Conservation (phyloP, 331 rosid genomes). For the Pyrus hybrid region DNA sequence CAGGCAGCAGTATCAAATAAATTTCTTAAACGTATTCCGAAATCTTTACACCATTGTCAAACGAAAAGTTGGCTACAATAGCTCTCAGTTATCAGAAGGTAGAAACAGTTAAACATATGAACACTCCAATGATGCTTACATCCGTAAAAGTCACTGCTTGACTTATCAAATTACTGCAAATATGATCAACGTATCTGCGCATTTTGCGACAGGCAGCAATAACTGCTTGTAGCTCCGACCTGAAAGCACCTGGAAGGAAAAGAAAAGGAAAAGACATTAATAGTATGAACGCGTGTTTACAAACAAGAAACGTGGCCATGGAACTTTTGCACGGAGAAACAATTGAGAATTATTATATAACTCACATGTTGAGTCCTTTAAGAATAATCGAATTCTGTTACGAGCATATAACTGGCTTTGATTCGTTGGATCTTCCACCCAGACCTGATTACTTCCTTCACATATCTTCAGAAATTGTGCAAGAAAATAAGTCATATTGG, state of each 20-base stretch:
- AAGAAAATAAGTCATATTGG: not conserved
- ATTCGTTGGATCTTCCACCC: conserved; percentile 97
- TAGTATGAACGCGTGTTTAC: conserved; percentile 3
- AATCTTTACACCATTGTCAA: not conserved
- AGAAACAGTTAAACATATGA: not conserved
- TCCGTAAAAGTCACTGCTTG: conserved; percentile 43
- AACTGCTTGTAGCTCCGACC: conserved; percentile 66
- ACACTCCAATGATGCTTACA: conserved; percentile 39
- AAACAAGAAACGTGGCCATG: conserved; percentile 1
- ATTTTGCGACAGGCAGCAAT: conserved; percentile 68
- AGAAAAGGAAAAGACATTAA: conserved; percentile 1
- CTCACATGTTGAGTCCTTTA: conserved; percentile 33
- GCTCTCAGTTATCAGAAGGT: not conserved
- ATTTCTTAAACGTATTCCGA: not conserved
- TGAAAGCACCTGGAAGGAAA: conserved; percentile 46
- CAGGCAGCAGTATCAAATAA: conserved; percentile 11
- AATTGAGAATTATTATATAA: not conserved
- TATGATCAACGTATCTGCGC: conserved; percentile 52
- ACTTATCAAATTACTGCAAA: conserved; percentile 39
- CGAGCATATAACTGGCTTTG: conserved; percentile 63
- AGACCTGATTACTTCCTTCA: conserved; percentile 48
- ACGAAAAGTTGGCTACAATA: not conserved
- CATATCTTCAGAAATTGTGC: conserved; percentile 52
- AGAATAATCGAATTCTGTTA: conserved; percentile 69
- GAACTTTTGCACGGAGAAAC: not conserved